Conservation (phyloP, 2,329 filamentous ascomycete genomes). For the Plectosphaerella cucumerina region DNA sequence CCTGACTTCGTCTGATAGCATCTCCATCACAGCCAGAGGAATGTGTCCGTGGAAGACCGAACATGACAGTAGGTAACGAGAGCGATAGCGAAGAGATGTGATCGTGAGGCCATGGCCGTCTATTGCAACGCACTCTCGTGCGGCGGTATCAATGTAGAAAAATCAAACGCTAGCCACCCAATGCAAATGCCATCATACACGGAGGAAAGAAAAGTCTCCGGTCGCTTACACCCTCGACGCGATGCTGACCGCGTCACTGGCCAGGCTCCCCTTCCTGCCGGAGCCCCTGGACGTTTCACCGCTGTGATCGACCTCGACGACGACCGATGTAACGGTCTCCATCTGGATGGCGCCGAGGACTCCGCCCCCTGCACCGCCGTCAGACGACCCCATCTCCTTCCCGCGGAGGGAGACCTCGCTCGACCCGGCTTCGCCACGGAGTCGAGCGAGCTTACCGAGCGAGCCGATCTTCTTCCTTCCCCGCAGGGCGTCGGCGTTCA, state of each 20-base stretch:
- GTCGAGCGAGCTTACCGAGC: constrained; percentile 5
- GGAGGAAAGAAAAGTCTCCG: background rate
- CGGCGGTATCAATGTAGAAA: background rate
- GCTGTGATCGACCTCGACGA: constrained; percentile 26
- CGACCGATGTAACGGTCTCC: constrained; percentile 37
- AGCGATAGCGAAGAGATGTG: no score
- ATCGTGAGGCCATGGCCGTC: no score
- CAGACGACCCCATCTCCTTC: background rate
- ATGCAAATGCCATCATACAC: background rate
- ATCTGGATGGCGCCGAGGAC: constrained; percentile 31
- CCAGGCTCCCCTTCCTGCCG: background rate
- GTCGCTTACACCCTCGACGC: background rate
- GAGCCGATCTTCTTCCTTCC: constrained; percentile 6
- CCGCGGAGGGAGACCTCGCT: background rate
- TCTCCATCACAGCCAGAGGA: no score
- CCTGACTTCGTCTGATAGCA: no score
- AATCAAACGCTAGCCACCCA: constrained; percentile 1
- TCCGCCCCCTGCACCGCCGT: background rate
- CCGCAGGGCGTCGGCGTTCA: background rate
- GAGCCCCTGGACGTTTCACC: background rate
- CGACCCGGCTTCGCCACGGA: constrained; percentile 1
- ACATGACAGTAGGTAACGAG: no score
- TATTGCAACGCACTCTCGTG: no score
- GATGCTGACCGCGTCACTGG: constrained; percentile 1
- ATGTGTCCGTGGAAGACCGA: no score